Evolutionary conservation across 306 rosid genomes (phyloP).

Genomic region (Gillenia trifoliata): DNA sequence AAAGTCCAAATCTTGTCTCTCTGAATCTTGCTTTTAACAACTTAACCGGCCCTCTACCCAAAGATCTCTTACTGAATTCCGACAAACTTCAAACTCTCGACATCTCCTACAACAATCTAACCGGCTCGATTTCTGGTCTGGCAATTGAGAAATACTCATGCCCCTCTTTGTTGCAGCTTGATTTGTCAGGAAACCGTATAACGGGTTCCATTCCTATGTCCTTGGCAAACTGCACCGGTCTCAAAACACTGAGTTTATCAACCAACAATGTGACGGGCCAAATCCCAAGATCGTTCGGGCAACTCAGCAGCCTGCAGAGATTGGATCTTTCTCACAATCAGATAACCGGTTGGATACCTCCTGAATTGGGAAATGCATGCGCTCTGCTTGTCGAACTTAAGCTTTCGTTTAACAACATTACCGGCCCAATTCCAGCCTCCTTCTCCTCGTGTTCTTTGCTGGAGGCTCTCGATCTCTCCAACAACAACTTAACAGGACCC

Average conservation of each 20-base stretch:
- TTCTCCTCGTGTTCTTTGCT: slow-evolving; percentile 69
- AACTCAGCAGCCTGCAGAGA: slow-evolving; percentile 48
- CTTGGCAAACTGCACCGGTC: slow-evolving; percentile 70
- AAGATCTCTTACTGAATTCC: slow-evolving; percentile 41
- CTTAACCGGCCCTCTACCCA: slow-evolving; percentile 68
- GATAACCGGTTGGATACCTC: slow-evolving; percentile 85
- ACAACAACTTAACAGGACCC: slow-evolving; percentile 83
- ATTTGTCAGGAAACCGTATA: slow-evolving; percentile 61
- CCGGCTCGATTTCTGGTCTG: slow-evolving; percentile 66
- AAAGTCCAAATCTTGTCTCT: slow-evolving; percentile 64
- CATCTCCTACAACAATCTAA: slow-evolving; percentile 72
- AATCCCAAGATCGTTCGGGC: slow-evolving; percentile 71
- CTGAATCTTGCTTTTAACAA: slow-evolving; percentile 74
- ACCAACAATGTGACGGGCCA: slow-evolving; percentile 55
- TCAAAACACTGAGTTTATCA: slow-evolving; percentile 50
- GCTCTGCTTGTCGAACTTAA: slow-evolving; percentile 60
- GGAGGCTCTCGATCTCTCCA: slow-evolving; percentile 66
- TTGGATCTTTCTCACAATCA: slow-evolving; percentile 81
- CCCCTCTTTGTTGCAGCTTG: slow-evolving; percentile 56
- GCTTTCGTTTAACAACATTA: slow-evolving; percentile 68
- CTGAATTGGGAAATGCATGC: slow-evolving; percentile 66
- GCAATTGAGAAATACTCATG: slow-evolving; percentile 45
- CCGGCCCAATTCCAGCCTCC: slow-evolving; percentile 64
- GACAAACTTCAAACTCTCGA: slow-evolving; percentile 67
- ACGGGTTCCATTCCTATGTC: slow-evolving; percentile 58